These are phyloP conservation scores for Vanderwaltozyma tropicalis DNA, from an alignment of 805 yeast species.

Conservation along the genomic window DNA sequence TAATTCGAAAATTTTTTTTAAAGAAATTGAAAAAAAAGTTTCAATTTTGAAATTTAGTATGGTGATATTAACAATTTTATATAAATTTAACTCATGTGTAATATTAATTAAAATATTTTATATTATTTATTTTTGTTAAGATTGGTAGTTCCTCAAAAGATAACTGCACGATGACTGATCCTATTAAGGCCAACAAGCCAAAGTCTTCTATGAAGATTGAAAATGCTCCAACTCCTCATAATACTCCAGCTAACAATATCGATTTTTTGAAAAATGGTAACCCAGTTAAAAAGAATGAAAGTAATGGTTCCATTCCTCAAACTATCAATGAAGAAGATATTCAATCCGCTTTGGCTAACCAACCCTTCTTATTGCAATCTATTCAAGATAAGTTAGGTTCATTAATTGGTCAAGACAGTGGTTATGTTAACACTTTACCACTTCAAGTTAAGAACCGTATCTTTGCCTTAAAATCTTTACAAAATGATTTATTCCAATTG, in stretches of 20 bases:
- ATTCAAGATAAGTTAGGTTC: conserved; percentile 83
- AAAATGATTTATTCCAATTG: conserved; percentile 64
- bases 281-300: conserved; percentile 32
- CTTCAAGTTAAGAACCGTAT: conserved; percentile 63
- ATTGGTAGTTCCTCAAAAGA: background rate
- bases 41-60: no score
- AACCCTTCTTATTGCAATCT: conserved; percentile 75
- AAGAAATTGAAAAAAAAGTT: no score
- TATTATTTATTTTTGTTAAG: no score
- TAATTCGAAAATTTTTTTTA: no score
- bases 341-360: conserved; percentile 47
- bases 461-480: conserved; percentile 71
- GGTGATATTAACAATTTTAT: no score
- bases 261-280: conserved; percentile 54
- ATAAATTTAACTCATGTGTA: no score
- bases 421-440: conserved; percentile 74
- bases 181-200: conserved; percentile 57
- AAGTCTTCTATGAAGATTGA: conserved; percentile 55
- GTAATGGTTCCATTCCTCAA: conserved; percentile 33
- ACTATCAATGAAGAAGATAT: conserved; percentile 65
- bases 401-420: conserved; percentile 77
- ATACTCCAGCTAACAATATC: conserved; percentile 86
- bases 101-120: no score
- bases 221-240: conserved; percentile 96
- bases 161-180: conserved; percentile 79